Conservation (phyloP, 2,329 filamentous ascomycete genomes). For the Pezicula carpinea region DNA sequence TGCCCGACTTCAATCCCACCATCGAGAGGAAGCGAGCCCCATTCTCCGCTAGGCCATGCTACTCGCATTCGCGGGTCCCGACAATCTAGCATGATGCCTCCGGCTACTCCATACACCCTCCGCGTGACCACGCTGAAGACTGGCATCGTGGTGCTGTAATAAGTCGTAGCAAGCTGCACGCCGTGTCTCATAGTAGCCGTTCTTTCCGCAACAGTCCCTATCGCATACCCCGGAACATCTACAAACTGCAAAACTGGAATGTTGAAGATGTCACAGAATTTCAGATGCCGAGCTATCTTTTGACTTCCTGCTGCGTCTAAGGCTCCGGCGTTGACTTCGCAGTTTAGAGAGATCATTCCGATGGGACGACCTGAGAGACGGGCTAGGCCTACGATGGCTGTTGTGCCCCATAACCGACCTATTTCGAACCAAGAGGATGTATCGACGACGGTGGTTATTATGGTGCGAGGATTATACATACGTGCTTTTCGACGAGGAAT, state of each 20-base stretch:
- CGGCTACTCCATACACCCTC: constrained; percentile 58
- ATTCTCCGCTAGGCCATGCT: constrained; percentile 60
- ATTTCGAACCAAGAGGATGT: constrained; percentile 58
- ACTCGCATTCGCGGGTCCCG: constrained; percentile 56
- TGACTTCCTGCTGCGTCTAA: constrained; percentile 56
- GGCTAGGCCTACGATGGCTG: constrained; percentile 56
- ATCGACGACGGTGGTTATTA: constrained; percentile 55
- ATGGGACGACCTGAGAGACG: constrained; percentile 51
- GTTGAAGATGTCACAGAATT: constrained; percentile 62
- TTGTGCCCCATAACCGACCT: constrained; percentile 56
- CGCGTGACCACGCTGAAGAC: constrained; percentile 60
- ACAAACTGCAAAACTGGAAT: constrained; percentile 59
- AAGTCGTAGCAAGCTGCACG: constrained; percentile 54
- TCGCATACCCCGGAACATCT: constrained; percentile 58
- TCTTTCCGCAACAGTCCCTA: constrained; percentile 58
- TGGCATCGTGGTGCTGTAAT: constrained; percentile 57
- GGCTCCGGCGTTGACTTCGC: constrained; percentile 57
- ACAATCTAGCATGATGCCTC: constrained; percentile 59
- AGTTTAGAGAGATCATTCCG: constrained; percentile 56
- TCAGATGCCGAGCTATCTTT: constrained; percentile 55
- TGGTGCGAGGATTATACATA: constrained; percentile 55
- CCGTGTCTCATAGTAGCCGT: constrained; percentile 62
- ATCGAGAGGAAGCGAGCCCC: constrained; percentile 57
- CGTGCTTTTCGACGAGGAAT: constrained; percentile 53
- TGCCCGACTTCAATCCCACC: constrained; percentile 63